Percentiles rank a stretch among this genome's conserved stretches.
phyloP scores from a whole-genome alignment of 1,139 yeast genomes.

The Lodderomyces pseudojiufengensis region DNA sequence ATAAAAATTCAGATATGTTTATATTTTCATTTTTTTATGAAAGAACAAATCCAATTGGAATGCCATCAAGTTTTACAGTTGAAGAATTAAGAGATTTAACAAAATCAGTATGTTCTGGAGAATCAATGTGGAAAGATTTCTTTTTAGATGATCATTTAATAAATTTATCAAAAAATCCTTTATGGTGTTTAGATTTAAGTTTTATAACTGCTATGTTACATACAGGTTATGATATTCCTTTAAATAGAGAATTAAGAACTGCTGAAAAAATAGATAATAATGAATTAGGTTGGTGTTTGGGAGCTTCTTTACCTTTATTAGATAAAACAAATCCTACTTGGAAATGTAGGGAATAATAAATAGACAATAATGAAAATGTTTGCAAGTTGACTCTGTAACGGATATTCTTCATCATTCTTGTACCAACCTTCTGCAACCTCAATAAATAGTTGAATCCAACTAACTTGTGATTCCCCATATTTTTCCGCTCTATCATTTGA shows the following conservation, averaged over 20 bases:
- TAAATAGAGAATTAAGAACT: constrained; percentile 82
- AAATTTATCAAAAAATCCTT: constrained; percentile 71
- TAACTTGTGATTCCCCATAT: too few relatives aligned
- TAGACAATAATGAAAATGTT: constrained; percentile 16
- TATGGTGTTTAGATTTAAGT: constrained; percentile 90
- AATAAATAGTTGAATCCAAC: too few relatives aligned
- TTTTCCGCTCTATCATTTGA: too few relatives aligned
- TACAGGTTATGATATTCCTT: constrained; percentile 93
- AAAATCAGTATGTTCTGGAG: constrained; percentile 80
- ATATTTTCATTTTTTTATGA: constrained; percentile 94
- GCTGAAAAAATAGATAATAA: constrained; percentile 85
- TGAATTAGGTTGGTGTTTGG: constrained; percentile 98
- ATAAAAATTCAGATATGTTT: constrained; percentile 67
- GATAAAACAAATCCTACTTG: constrained; percentile 60
- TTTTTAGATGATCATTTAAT: constrained; percentile 62
- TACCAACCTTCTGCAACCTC: too few relatives aligned
- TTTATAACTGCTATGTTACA: constrained; percentile 88
- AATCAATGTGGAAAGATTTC: constrained; percentile 62
- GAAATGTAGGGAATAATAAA: constrained; percentile 53
- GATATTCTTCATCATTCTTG: too few relatives aligned
- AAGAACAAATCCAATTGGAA: constrained; percentile 87
- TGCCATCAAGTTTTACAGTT: constrained; percentile 86
- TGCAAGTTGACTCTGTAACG: too few relatives aligned
- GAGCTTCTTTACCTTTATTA: constrained; percentile 89
- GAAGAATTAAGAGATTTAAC: constrained; percentile 82